phyloP scores from a whole-genome alignment of 2,329 filamentous ascomycete genomes.

The Blastomyces parvus region DNA sequence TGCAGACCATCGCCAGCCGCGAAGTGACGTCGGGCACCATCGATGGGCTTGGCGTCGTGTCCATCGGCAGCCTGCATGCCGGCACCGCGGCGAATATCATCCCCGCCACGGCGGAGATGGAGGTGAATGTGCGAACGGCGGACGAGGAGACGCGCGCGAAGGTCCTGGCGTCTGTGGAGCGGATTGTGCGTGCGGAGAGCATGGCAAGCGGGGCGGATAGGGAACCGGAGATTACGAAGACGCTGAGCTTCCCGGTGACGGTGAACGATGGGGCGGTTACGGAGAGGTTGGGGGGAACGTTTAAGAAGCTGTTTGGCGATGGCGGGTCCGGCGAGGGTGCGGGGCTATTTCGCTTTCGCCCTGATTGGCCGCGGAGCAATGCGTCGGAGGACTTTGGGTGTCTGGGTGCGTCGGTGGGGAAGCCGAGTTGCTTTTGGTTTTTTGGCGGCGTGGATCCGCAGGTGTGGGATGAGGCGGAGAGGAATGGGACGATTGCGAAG shows the following conservation, averaged over 20 bases:
- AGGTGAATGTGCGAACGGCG: constrained; percentile 46
- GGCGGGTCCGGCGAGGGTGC: constrained; percentile 11
- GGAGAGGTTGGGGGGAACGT: constrained; percentile 35
- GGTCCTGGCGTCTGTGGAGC: constrained; percentile 40
- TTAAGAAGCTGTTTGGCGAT: constrained; percentile 40
- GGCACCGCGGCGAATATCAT: constrained; percentile 55
- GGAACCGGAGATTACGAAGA: constrained; percentile 40
- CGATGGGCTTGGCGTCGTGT: constrained; percentile 47
- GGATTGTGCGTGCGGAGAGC: constrained; percentile 51
- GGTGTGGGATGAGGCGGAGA: constrained; percentile 42
- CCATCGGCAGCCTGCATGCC: constrained; percentile 49
- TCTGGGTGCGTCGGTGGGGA: constrained; percentile 42
- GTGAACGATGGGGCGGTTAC: constrained; percentile 43
- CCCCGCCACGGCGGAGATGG: constrained; percentile 45
- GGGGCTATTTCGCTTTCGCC: constrained; percentile 14
- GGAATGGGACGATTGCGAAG: constrained; percentile 33
- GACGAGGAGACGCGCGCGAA: constrained; percentile 38
- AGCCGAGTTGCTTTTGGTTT: constrained; percentile 48
- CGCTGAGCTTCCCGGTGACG: constrained; percentile 44
- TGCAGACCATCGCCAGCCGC: constrained; percentile 51
- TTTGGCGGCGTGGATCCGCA: constrained; percentile 46
- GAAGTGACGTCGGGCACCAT: constrained; percentile 41
- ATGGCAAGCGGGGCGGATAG: constrained; percentile 42
- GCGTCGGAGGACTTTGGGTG: constrained; percentile 51
- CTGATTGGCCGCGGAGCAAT: constrained; percentile 25